Conservation (phyloP, 495 filamentous ascomycete genomes). For the Neurospora sp. region DNA sequence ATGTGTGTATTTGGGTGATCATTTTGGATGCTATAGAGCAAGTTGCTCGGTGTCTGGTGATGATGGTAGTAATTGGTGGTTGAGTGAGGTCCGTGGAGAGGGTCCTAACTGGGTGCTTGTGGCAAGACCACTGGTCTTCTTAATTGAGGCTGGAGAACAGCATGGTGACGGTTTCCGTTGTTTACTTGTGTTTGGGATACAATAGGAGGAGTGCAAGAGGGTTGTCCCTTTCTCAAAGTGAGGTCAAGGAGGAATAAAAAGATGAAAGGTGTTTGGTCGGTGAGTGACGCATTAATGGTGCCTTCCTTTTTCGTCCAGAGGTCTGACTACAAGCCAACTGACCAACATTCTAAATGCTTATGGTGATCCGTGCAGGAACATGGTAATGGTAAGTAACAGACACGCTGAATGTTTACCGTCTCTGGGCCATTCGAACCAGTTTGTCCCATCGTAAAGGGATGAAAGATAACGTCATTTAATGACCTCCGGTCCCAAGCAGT, state of each 20-base stretch:
- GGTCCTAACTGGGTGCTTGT: not conserved
- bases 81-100: not conserved
- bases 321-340: not conserved
- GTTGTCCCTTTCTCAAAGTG: not conserved
- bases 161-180: not conserved
- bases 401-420: not conserved
- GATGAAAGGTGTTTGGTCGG: not conserved
- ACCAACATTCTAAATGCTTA: not conserved
- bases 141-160: conserved; percentile 2
- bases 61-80: not conserved
- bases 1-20: conserved; percentile 45
- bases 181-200: not conserved
- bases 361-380: not conserved
- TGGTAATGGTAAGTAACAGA: not conserved
- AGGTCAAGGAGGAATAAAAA: not conserved
- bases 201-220: not conserved
- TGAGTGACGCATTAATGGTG: not conserved
- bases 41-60: conserved; percentile 3
- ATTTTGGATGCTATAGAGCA: conserved; percentile 39
- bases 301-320: not conserved
- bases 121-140: not conserved
- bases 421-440: not conserved
- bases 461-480: not conserved
- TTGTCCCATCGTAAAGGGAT: not conserved
- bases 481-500: too few species aligned